phyloP scores from a whole-genome alignment of 1,284 basidiomycete genomes.

The Singerocomus inundabilis region DNA sequence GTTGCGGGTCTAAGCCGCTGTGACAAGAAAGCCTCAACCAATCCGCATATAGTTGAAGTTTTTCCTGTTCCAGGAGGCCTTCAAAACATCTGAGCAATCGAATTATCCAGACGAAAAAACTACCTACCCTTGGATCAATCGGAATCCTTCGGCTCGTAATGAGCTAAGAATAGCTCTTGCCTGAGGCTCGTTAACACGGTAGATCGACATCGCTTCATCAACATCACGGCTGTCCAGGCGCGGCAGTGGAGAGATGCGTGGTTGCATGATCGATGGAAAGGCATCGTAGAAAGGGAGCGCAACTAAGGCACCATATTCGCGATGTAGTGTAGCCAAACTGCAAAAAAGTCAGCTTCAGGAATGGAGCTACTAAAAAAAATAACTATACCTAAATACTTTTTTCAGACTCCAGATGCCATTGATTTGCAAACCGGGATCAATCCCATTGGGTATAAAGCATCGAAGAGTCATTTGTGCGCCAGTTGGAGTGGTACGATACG shows the following conservation, averaged over 20 bases:
- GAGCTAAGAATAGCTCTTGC: constrained; percentile 86
- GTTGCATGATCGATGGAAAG: constrained; percentile 66
- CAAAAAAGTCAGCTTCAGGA: constrained; percentile 5
- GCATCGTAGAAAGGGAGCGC: constrained; percentile 84
- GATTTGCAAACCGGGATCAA: constrained; percentile 59
- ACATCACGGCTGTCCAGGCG: constrained; percentile 56
- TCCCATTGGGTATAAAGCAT: constrained; percentile 41
- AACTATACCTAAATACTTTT: constrained; percentile 78
- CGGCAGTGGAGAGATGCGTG: constrained; percentile 53
- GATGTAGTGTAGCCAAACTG: constrained; percentile 87
- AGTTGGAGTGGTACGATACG: constrained; percentile 53
- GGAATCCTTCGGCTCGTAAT: constrained; percentile 76
- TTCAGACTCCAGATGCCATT: constrained; percentile 72
- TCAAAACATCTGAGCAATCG: constrained; percentile 5
- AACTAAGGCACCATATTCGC: constrained; percentile 89
- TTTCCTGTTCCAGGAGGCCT: constrained; percentile 97
- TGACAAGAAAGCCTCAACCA: constrained; percentile 84
- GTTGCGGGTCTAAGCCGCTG: constrained; percentile 51
- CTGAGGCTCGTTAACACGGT: constrained; percentile 91
- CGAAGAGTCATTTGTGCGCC: constrained; percentile 53
- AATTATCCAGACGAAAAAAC: constrained; percentile 3
- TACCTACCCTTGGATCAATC: constrained; percentile 91
- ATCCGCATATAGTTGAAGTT: constrained; percentile 95
- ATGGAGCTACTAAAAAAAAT: constrained; percentile 3
- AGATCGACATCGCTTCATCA: constrained; percentile 64